Evolutionary conservation across 306 rosid genomes (phyloP), one percentile per base, ranked within the genome.

Genomic region (Rosa persica): DNA sequence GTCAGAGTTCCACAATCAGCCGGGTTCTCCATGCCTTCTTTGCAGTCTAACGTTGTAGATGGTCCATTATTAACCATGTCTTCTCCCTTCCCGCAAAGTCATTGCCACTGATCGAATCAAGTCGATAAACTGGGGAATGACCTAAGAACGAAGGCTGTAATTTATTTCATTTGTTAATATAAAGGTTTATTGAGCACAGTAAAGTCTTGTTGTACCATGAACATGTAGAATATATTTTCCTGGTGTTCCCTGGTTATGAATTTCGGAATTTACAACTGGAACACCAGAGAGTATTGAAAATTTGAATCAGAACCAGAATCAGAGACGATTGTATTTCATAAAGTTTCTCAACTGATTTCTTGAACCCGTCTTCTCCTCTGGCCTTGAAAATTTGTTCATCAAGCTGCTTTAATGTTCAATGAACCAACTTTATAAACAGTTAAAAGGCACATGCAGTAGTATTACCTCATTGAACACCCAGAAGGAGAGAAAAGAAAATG

Each of bases 11-110:
- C 96, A 42, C 92, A 87, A 39, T 83, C 93, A 42, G 51, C 89
- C 5, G 93, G 96, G 48, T 92, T 82, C 85, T 85, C 97, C 43
- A 82, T 92, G 77, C 89, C 91, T 68, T 89, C 93, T 27, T 48
- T 90, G 96, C 97, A 90, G 91, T 89, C 90, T 77, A 89, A 88
- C 93, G 78, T 89, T 74, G 87, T 89, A 75, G 86, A 87, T 34
- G 85, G 91, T 62, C 90, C 90, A 76, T 87, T 89, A 75, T 86
- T 87, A 86, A 83, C 88, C 72, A 13, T 86, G 86, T 87, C 96
- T 78, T 82, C 97, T 52, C 83, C 92, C 30, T 90, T 49, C 86
- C 88, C 85, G 79, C 86, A 89, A 5, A 83, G 89, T 9, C 95
- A 81, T 83, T 92, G 89, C 87, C 91, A 81, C 58, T 88, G 84